These are phyloP conservation scores for Letharia lupina DNA, from an alignment of 495 filamentous ascomycete species.

Conservation along the genomic window DNA sequence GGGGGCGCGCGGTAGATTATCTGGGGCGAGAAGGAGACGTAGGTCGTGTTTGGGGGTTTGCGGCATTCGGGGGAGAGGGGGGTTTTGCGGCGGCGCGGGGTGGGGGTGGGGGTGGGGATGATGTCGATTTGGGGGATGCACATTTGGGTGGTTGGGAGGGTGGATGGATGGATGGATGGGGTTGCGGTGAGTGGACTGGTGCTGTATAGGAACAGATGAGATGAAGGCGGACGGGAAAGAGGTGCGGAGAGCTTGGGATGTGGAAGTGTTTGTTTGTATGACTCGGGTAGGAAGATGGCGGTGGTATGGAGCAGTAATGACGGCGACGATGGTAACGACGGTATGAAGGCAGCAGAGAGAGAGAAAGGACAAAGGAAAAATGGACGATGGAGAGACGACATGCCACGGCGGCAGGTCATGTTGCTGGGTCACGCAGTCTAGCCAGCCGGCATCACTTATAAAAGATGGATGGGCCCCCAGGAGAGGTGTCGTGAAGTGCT, in stretches of 20 bases:
- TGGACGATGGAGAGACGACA: neutral
- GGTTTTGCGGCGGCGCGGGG: neutral
- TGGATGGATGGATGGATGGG: neutral
- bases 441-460: neutral
- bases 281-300: neutral
- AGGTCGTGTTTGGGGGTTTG: neutral
- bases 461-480: neutral
- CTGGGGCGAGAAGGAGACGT: neutral
- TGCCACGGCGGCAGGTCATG: neutral
- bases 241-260: neutral
- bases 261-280: neutral
- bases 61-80: neutral
- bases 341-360: neutral
- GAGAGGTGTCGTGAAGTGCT: neutral
- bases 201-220: neutral
- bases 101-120: neutral
- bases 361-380: neutral
- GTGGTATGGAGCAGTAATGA: neutral
- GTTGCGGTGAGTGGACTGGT: neutral
- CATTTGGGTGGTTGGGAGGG: neutral
- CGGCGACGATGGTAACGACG: neutral
- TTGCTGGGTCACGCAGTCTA: neutral
- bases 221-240: neutral
- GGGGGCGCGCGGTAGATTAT: neutral
- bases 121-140: slow-evolving; percentile 1